Evolutionary conservation across 352 stramenopile species (phyloP).

Genomic region (Globisporangium cystogenes): DNA sequence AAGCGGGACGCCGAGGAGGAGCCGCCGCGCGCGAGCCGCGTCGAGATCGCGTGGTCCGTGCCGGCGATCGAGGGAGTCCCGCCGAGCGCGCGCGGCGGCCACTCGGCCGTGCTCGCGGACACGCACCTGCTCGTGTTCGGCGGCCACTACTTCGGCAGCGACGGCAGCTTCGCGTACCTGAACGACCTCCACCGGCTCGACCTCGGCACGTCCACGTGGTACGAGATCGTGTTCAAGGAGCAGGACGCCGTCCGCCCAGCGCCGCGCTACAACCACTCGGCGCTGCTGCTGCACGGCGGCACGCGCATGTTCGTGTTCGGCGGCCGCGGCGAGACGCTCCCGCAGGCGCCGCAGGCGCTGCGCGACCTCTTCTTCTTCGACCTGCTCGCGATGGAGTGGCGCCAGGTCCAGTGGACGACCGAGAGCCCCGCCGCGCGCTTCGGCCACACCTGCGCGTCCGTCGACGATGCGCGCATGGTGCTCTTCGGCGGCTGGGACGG

Average conservation of each 20-base stretch:
- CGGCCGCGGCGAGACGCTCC: slow-evolving; percentile 32
- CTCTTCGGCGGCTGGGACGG: slow-evolving; percentile 89
- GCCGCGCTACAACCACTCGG: slow-evolving; percentile 85
- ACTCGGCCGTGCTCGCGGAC: slow-evolving; percentile 67
- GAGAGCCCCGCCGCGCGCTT: slow-evolving; percentile 73
- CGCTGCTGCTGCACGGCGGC: slow-evolving; percentile 54
- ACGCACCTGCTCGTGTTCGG: slow-evolving; percentile 87
- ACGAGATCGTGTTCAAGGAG: slow-evolving; percentile 51
- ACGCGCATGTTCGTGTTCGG: slow-evolving; percentile 80
- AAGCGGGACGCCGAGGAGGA: neutral
- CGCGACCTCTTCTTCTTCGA: slow-evolving; percentile 90
- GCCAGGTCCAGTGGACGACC: slow-evolving; percentile 83
- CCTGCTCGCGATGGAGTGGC: slow-evolving; percentile 74
- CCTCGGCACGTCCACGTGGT: slow-evolving; percentile 71
- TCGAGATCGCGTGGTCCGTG: slow-evolving; percentile 58
- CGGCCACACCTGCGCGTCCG: slow-evolving; percentile 46
- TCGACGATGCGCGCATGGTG: slow-evolving; percentile 75
- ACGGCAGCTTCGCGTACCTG: slow-evolving; percentile 84
- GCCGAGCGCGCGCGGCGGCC: slow-evolving; percentile 56
- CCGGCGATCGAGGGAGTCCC: slow-evolving; percentile 46
- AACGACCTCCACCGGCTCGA: slow-evolving; percentile 89
- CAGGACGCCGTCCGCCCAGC: slow-evolving; percentile 39
- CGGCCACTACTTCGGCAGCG: slow-evolving; percentile 83
- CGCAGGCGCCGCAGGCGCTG: slow-evolving; percentile 29
- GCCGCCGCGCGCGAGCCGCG: slow-evolving; percentile 23